phyloP scores from a whole-genome alignment of 2,329 filamentous ascomycete genomes.

The Alternaria arborescens region DNA sequence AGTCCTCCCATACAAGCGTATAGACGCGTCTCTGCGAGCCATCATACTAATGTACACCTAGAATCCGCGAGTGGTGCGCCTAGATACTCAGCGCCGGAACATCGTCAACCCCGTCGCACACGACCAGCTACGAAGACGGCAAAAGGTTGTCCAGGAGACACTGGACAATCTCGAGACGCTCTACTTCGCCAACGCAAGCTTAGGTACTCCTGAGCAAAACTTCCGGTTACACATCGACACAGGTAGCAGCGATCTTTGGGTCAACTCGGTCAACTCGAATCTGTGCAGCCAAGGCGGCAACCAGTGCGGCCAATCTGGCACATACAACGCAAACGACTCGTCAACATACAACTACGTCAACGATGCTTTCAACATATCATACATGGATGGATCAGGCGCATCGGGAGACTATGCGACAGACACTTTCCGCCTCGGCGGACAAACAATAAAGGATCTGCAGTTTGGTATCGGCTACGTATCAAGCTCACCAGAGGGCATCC shows the following conservation, averaged over 20 bases:
- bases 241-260: slow-evolving; percentile 70
- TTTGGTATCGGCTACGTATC: slow-evolving; percentile 77
- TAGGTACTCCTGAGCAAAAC: slow-evolving; percentile 66
- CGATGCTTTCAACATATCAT: slow-evolving; percentile 84
- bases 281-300: slow-evolving; percentile 63
- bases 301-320: slow-evolving; percentile 69
- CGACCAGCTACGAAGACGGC: slow-evolving; percentile 56
- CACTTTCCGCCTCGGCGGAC: slow-evolving; percentile 67
- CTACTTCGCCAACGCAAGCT: slow-evolving; percentile 65
- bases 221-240: slow-evolving; percentile 68
- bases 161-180: slow-evolving; percentile 68
- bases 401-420: slow-evolving; percentile 83
- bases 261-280: slow-evolving; percentile 69
- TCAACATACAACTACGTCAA: slow-evolving; percentile 79
- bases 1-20: not conserved
- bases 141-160: slow-evolving; percentile 55
- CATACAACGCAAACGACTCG: slow-evolving; percentile 74
- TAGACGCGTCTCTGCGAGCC: not conserved
- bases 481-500: slow-evolving; percentile 70
- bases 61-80: slow-evolving; percentile 57
- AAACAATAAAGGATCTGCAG: slow-evolving; percentile 66
- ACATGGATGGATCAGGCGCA: slow-evolving; percentile 82
- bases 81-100: slow-evolving; percentile 61
- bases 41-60: slow-evolving; percentile 26
- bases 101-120: slow-evolving; percentile 57